Percentiles rank a stretch among this genome's conserved stretches.
Conservation (phyloP, 371 early-diverging fungal species). For the Basidiobolus heterosporus region DNA sequence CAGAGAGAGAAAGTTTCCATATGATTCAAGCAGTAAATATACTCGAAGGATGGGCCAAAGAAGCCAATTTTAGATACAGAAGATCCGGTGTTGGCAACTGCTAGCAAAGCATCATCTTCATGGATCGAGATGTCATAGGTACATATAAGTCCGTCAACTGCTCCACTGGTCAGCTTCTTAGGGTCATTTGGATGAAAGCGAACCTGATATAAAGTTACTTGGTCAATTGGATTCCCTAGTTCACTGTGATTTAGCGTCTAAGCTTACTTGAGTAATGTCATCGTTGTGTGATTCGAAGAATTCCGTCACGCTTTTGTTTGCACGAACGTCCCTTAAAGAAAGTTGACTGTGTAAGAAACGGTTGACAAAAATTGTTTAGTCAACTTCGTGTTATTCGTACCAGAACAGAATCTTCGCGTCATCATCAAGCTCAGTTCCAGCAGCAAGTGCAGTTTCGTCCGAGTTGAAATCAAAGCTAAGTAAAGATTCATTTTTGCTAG, state of each 20-base stretch:
- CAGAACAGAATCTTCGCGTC: constrained; percentile 61
- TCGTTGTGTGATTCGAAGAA: constrained; percentile 79
- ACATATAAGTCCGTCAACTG: constrained; percentile 64
- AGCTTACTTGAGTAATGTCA: constrained; percentile 57
- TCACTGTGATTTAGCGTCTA: background rate
- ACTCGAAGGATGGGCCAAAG: constrained; percentile 78
- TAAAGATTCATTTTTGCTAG: background rate
- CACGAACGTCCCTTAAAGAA: constrained; percentile 24
- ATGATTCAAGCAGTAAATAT: constrained; percentile 69
- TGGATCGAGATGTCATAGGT: constrained; percentile 47
- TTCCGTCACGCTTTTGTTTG: constrained; percentile 17
- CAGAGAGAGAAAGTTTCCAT: constrained; percentile 74
- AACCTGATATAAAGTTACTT: constrained; percentile 12
- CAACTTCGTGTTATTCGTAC: constrained; percentile 18
- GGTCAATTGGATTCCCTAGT: background rate
- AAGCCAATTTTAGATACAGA: constrained; percentile 69
- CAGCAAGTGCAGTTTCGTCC: constrained; percentile 42
- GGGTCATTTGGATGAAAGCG: constrained; percentile 54
- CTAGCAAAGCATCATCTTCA: constrained; percentile 70
- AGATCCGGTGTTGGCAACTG: constrained; percentile 63
- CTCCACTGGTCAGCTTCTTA: constrained; percentile 39
- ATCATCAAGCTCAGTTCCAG: constrained; percentile 48
- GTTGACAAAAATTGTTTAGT: background rate
- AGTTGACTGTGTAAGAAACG: background rate
- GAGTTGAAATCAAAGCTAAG: constrained; percentile 30